Percentiles rank a stretch among this genome's conserved stretches.
Evolutionary conservation across 305 asterid species (phyloP).

Genomic region (Fraxinus platypoda): DNA sequence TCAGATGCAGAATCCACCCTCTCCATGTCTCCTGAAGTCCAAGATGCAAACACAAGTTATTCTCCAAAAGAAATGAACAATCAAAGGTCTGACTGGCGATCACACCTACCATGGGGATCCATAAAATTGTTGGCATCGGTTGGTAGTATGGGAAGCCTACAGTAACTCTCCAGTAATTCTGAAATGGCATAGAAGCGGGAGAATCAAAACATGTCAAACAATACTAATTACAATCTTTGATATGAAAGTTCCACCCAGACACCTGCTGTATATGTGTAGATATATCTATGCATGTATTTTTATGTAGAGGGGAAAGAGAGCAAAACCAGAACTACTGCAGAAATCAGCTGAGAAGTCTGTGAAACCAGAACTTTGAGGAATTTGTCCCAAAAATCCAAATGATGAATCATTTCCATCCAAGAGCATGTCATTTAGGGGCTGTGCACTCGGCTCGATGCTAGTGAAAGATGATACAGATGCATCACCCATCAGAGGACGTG

Average conservation of each 20-base stretch:
- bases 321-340: conserved; percentile 36
- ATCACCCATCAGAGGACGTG: conserved; percentile 41
- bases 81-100: conserved; percentile 13
- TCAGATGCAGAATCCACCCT: conserved; percentile 35
- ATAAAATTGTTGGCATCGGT: conserved; percentile 36
- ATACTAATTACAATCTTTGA: not conserved
- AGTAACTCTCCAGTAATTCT: conserved; percentile 43
- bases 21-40: conserved; percentile 38
- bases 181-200: conserved; percentile 23
- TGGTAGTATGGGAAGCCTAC: conserved; percentile 35
- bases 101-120: conserved; percentile 41
- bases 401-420: conserved; percentile 41
- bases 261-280: not conserved
- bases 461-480: conserved; percentile 40
- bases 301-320: conserved; percentile 28
- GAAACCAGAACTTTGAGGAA: conserved; percentile 30
- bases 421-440: conserved; percentile 37
- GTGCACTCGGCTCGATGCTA: conserved; percentile 39
- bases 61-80: not conserved
- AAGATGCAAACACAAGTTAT: conserved; percentile 16
- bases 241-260: not conserved
- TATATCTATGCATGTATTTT: not conserved
- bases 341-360: conserved; percentile 35
- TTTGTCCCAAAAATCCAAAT: conserved; percentile 37
- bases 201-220: conserved; percentile 2